Conservation (phyloP, 2,329 filamentous ascomycete species). For the Claviceps spartinae region DNA sequence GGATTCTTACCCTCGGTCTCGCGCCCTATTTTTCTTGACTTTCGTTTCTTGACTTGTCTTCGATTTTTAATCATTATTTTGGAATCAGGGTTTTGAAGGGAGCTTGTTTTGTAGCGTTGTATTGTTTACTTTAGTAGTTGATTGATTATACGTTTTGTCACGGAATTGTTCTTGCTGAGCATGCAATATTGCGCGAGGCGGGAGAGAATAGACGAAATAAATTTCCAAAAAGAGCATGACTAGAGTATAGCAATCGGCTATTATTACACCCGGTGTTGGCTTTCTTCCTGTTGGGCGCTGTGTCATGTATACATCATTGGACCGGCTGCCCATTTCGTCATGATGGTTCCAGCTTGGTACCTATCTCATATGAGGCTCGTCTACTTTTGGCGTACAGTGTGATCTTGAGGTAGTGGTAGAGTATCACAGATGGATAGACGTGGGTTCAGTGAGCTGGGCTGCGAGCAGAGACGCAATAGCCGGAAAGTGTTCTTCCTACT, state of each 20-base stretch:
- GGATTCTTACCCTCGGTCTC: background rate
- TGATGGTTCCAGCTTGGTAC: no score
- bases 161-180: background rate
- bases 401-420: no score
- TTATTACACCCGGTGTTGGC: no score
- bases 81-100: background rate
- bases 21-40: background rate
- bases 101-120: constrained; percentile 2
- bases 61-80: background rate
- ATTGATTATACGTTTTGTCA: constrained; percentile 2
- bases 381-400: no score
- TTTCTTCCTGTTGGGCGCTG: no score
- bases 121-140: background rate
- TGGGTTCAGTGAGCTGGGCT: no score
- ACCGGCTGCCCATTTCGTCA: no score
- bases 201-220: background rate
- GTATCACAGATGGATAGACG: no score
- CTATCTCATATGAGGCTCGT: no score
- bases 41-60: background rate
- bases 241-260: background rate
- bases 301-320: no score
- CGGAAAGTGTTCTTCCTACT: no score
- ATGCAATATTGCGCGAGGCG: background rate
- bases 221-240: background rate
- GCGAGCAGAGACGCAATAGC: no score